Conservation (phyloP, 225 moss, liverwort and hornwort genomes). For the Neckera pumila region DNA sequence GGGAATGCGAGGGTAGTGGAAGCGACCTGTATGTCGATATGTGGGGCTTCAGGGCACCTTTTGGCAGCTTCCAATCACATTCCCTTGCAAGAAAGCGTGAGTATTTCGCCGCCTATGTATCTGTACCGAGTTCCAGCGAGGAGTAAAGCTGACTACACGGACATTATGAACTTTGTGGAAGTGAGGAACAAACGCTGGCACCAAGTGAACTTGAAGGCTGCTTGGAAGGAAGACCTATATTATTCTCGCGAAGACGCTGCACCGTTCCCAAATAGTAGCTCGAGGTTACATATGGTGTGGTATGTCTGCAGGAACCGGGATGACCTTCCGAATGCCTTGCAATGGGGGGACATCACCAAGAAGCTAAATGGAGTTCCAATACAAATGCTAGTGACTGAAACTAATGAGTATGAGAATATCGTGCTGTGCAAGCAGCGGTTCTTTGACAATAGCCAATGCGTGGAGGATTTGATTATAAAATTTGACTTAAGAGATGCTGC, state of each 20-base stretch:
- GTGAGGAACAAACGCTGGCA: background rate
- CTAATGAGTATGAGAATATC: background rate
- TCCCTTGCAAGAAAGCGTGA: background rate
- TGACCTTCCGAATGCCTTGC: background rate
- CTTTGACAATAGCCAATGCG: background rate
- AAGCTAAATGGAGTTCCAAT: background rate
- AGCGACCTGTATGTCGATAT: background rate
- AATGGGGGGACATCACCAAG: background rate
- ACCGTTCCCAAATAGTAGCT: background rate
- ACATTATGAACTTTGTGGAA: background rate
- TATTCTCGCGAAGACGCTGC: no score
- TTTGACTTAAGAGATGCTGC: background rate
- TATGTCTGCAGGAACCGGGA: background rate
- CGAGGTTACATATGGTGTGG: slow-evolving; percentile 7
- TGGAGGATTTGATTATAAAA: background rate
- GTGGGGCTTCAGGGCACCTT: background rate
- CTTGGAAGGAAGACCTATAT: background rate
- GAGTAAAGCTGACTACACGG: background rate
- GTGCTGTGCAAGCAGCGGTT: no score
- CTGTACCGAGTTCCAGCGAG: background rate
- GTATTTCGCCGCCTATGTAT: background rate
- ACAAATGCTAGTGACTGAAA: background rate
- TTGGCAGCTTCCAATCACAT: no score
- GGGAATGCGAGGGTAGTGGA: background rate
- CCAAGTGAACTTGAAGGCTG: background rate